These are phyloP conservation scores for Ulmus americana DNA, from an alignment of 331 rosid genomes.

Conservation along the genomic window DNA sequence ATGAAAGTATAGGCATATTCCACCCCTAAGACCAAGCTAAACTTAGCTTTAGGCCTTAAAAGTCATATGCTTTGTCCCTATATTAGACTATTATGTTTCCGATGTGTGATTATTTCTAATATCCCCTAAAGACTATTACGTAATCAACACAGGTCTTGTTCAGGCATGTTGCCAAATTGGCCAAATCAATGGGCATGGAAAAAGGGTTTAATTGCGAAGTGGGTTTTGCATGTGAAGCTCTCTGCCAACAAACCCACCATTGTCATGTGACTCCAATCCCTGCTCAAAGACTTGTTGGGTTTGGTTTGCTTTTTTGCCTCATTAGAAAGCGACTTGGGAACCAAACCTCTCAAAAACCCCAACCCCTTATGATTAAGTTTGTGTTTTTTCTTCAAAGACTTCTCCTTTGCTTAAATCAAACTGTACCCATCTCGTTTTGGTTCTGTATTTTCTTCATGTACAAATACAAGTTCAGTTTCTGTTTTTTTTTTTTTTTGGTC, in stretches of 20 bases:
- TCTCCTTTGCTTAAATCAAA: no score
- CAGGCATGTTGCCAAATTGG: not conserved
- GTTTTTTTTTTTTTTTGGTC: not conserved
- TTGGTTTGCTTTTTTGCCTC: not conserved
- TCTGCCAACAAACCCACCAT: not conserved
- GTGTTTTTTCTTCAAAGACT: not conserved
- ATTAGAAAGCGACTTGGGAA: conserved; percentile 10
- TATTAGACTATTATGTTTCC: no score
- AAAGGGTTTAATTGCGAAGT: conserved; percentile 10
- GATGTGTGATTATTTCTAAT: no score
- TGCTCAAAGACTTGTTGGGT: not conserved
- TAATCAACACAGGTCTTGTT: no score
- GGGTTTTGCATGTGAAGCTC: conserved; percentile 22
- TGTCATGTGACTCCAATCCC: conserved; percentile 22
- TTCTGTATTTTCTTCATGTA: not conserved
- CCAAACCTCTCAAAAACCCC: conserved; percentile 1
- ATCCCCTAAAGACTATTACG: no score
- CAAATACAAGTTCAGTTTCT: not conserved
- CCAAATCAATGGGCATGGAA: not conserved
- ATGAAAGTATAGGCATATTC: no score
- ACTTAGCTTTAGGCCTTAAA: no score
- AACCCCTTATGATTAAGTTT: not conserved
- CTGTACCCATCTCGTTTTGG: conserved; percentile 1
- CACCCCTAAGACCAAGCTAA: no score
- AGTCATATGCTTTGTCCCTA: no score